Conservation (phyloP, 305 asterid genomes). For the Fraxinus xanthoxyloides region DNA sequence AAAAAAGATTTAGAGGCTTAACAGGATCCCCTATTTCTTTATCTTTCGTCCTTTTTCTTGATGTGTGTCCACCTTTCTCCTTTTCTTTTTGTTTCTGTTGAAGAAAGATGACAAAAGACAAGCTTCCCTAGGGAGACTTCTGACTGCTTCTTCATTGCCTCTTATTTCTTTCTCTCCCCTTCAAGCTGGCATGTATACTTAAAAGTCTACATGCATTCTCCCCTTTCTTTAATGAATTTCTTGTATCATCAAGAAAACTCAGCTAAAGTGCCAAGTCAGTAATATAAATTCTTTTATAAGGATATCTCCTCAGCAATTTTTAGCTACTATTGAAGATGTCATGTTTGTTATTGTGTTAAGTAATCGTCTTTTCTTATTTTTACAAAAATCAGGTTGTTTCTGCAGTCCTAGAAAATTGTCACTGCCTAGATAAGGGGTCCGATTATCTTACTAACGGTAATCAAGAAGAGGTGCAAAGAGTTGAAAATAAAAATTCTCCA, state of each 20-base stretch:
- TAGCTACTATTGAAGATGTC: constrained; percentile 16
- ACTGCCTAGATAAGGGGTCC: constrained; percentile 35
- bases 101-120: not conserved
- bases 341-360: constrained; percentile 18
- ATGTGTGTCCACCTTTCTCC: not conserved
- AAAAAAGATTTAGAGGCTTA: not conserved
- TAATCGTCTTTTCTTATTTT: constrained; percentile 31
- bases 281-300: not conserved
- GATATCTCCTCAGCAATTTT: constrained; percentile 13
- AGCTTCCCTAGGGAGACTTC: not conserved
- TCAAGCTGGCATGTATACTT: not conserved
- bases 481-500: constrained; percentile 38
- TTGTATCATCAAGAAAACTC: constrained; percentile 3
- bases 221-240: not conserved
- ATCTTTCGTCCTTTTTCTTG: not conserved
- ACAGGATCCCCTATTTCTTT: not conserved
- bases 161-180: not conserved
- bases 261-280: constrained; percentile 10
- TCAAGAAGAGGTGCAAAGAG: constrained; percentile 38
- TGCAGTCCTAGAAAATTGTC: constrained; percentile 69
- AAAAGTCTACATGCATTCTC: constrained; percentile 5
- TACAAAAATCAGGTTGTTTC: constrained; percentile 73
- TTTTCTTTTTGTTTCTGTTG: not conserved
- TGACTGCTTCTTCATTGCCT: not conserved
- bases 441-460: constrained; percentile 23